A percentile compares a stretch with the other conserved stretches of the same genome.
Evolutionary conservation across 768 basidiomycete genomes (phyloP).

Genomic region (Hortiboletus campestris): DNA sequence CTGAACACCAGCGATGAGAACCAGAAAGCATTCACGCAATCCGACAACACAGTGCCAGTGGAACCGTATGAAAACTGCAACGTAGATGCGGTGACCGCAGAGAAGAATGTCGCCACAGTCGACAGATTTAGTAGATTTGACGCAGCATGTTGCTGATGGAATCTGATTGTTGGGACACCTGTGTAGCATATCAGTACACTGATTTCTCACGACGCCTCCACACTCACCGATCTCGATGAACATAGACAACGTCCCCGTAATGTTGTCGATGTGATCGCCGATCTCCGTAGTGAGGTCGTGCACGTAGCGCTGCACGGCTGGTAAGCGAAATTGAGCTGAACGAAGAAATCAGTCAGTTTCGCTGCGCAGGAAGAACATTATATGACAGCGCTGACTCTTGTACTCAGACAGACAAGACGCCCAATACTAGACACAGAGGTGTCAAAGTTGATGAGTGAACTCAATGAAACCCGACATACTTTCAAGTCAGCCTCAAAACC

Average conservation of each 20-base stretch:
- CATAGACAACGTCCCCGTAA: slow-evolving; percentile 47
- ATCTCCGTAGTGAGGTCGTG: slow-evolving; percentile 51
- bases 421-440: slow-evolving; percentile 43
- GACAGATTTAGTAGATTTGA: slow-evolving; percentile 48
- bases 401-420: slow-evolving; percentile 49
- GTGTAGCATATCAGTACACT: slow-evolving; percentile 28
- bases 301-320: slow-evolving; percentile 54
- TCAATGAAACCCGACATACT: slow-evolving; percentile 27
- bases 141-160: slow-evolving; percentile 52
- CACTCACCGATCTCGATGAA: slow-evolving; percentile 54
- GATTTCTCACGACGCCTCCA: slow-evolving; percentile 14
- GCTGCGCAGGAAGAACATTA: neutral
- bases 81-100: slow-evolving; percentile 51
- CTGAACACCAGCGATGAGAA: slow-evolving; percentile 55
- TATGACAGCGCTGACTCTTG: slow-evolving; percentile 34
- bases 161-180: slow-evolving; percentile 56
- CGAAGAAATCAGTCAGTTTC: slow-evolving; percentile 8
- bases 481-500: slow-evolving; percentile 52
- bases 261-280: slow-evolving; percentile 53
- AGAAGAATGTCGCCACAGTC: slow-evolving; percentile 56
- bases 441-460: slow-evolving; percentile 8
- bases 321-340: slow-evolving; percentile 49
- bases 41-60: slow-evolving; percentile 35
- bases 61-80: slow-evolving; percentile 45
- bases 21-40: slow-evolving; percentile 53